A percentile compares a stretch with the other conserved stretches of the same genome.
Conservation (phyloP, 2,329 filamentous ascomycete species). For the Monosporascus sp. region DNA sequence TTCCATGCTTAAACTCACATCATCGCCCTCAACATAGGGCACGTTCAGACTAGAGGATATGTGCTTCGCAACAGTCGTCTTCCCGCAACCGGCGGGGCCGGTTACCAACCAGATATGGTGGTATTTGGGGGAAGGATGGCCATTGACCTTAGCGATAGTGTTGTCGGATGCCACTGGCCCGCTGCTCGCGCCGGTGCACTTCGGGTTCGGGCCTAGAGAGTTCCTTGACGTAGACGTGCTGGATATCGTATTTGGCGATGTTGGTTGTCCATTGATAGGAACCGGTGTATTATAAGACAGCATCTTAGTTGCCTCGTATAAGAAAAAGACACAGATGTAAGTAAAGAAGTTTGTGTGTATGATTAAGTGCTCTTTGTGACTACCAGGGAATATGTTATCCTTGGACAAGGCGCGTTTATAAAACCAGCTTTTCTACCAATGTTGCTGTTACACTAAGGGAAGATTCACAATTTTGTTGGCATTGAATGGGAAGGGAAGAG, state of each 20-base stretch:
- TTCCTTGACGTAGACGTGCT: conserved; percentile 23
- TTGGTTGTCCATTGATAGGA: conserved; percentile 35
- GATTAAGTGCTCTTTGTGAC: neutral
- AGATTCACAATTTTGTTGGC: neutral
- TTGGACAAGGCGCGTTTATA: neutral
- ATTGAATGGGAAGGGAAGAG: neutral
- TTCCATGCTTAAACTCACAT: conserved; percentile 41
- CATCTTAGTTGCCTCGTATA: conserved; percentile 29
- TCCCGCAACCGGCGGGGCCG: conserved; percentile 73
- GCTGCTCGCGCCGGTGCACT: conserved; percentile 24
- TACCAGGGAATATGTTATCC: neutral
- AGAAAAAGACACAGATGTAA: neutral
- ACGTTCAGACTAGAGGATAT: conserved; percentile 57
- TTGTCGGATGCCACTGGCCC: conserved; percentile 24
- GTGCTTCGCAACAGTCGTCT: conserved; percentile 67
- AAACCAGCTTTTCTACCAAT: neutral
- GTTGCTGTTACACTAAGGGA: neutral
- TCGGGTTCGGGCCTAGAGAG: conserved; percentile 21
- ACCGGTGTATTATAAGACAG: conserved; percentile 45
- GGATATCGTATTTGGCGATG: conserved; percentile 20
- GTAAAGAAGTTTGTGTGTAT: neutral
- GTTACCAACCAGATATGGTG: conserved; percentile 79
- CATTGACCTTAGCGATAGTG: conserved; percentile 19
- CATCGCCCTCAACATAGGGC: conserved; percentile 73
- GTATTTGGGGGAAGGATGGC: conserved; percentile 26